A percentile compares a stretch with the other conserved stretches of the same genome.
phyloP scores from a whole-genome alignment of 768 basidiomycete species.

The Auricularia heimuer region DNA sequence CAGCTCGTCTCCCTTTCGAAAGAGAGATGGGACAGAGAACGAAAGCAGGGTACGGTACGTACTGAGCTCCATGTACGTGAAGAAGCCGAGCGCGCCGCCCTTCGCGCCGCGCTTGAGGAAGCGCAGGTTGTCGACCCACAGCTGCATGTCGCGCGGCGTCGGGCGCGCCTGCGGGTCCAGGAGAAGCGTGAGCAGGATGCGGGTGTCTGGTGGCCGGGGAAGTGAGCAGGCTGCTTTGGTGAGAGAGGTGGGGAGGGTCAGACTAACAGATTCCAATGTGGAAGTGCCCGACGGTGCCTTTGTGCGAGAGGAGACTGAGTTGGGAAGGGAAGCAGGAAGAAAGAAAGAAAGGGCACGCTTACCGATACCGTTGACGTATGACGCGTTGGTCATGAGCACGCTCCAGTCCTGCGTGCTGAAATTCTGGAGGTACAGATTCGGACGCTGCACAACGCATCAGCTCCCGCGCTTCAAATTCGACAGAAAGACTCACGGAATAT shows the following conservation, averaged over 20 bases:
- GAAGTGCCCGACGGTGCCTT: conserved; percentile 6
- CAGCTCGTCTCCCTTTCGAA: no score
- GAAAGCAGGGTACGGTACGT: conserved; percentile 13
- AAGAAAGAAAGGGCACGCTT: conserved; percentile 22
- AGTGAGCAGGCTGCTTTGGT: not conserved
- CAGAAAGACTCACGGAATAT: conserved; percentile 28
- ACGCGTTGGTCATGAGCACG: conserved; percentile 40
- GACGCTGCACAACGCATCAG: conserved; percentile 22
- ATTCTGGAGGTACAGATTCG: conserved; percentile 44
- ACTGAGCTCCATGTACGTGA: conserved; percentile 49
- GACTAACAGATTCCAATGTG: conserved; percentile 45
- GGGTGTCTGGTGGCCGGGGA: conserved; percentile 27
- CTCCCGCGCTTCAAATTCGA: not conserved
- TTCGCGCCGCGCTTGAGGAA: conserved; percentile 41
- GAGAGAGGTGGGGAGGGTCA: no score
- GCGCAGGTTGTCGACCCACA: conserved; percentile 45
- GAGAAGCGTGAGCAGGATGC: conserved; percentile 39
- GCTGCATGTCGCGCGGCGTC: conserved; percentile 38
- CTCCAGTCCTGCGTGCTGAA: conserved; percentile 47
- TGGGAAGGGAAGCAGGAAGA: not conserved
- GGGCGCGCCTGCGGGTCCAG: conserved; percentile 38
- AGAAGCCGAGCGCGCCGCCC: conserved; percentile 41
- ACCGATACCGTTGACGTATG: conserved; percentile 41
- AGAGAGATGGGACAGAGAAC: no score
- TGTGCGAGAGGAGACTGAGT: conserved; percentile 11